Evolutionary conservation across 192 early-diverging fungal genomes (phyloP).

Genomic region (Coemansia sp.): DNA sequence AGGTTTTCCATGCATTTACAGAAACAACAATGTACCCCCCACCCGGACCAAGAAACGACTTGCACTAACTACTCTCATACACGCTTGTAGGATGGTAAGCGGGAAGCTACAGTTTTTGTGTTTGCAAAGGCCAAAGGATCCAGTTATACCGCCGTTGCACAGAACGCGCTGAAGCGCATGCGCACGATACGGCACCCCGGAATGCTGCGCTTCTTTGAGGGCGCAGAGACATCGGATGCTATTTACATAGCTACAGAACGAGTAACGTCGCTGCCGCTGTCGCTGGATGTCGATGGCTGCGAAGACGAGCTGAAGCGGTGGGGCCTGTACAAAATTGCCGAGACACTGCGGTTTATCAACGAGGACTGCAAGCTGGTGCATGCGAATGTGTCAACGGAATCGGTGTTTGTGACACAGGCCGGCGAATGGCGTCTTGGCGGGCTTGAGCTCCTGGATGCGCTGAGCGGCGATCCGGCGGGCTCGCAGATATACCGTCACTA

Average conservation of each 20-base stretch:
- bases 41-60: neutral
- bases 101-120: conserved; percentile 76
- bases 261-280: conserved; percentile 67
- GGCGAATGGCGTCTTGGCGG: conserved; percentile 98
- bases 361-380: conserved; percentile 85
- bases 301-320: conserved; percentile 69
- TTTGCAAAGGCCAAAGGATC: conserved; percentile 70
- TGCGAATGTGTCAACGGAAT: conserved; percentile 74
- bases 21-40: neutral
- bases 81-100: conserved; percentile 60
- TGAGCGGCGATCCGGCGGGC: conserved; percentile 56
- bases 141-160: conserved; percentile 77
- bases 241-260: conserved; percentile 91
- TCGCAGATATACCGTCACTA: conserved; percentile 29
- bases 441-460: conserved; percentile 72
- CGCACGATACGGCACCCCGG: conserved; percentile 91
- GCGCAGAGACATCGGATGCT: conserved; percentile 62
- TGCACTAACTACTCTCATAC: no score
- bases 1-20: neutral
- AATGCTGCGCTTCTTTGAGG: conserved; percentile 81
- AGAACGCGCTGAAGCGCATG: conserved; percentile 82
- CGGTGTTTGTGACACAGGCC: conserved; percentile 84
- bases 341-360: conserved; percentile 84
- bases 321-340: conserved; percentile 90
- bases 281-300: conserved; percentile 48